Percentiles rank a stretch among this genome's conserved stretches.
Conservation (phyloP, 768 basidiomycete genomes). For the Kwoniella bestiolae region DNA sequence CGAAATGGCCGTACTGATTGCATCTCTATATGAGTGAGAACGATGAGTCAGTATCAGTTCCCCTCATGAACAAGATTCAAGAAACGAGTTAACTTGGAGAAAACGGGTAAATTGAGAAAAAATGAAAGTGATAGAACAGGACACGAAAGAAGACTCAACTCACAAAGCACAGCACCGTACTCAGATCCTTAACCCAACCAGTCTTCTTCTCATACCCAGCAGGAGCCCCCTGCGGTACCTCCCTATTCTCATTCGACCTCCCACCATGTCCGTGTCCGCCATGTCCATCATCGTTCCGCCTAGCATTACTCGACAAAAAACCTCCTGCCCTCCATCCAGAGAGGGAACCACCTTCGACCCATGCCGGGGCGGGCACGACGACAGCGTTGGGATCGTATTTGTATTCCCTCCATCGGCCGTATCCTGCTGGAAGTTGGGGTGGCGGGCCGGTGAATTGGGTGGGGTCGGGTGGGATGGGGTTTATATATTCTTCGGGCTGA, state of each 20-base stretch:
- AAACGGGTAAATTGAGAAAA: background rate
- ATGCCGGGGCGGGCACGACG: slow-evolving; percentile 42
- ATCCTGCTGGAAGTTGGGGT: slow-evolving; percentile 72
- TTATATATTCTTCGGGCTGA: slow-evolving; percentile 72
- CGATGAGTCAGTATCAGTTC: background rate
- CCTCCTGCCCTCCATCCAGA: slow-evolving; percentile 49
- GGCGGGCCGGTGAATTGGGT: slow-evolving; percentile 79
- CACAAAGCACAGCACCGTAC: slow-evolving; percentile 56
- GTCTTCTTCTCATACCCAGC: slow-evolving; percentile 60
- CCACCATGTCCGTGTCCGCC: slow-evolving; percentile 23
- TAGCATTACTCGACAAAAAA: slow-evolving; percentile 38
- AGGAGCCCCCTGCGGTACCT: slow-evolving; percentile 58
- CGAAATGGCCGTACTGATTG: slow-evolving; percentile 91
- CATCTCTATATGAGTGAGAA: slow-evolving; percentile 63
- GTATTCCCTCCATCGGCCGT: slow-evolving; percentile 67
- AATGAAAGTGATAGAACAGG: too few relatives aligned
- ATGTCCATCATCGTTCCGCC: slow-evolving; percentile 27
- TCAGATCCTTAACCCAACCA: slow-evolving; percentile 54
- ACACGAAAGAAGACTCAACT: too few relatives aligned
- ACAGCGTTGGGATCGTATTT: slow-evolving; percentile 49
- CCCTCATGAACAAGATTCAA: too few relatives aligned
- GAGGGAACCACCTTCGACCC: slow-evolving; percentile 53
- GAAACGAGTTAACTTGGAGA: too few relatives aligned
- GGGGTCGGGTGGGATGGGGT: slow-evolving; percentile 73
- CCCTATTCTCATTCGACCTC: slow-evolving; percentile 25